Evolutionary conservation across 805 yeast genomes (phyloP), one percentile per base, ranked within the genome.

Genomic region (Zygotorulaspora florentina): DNA sequence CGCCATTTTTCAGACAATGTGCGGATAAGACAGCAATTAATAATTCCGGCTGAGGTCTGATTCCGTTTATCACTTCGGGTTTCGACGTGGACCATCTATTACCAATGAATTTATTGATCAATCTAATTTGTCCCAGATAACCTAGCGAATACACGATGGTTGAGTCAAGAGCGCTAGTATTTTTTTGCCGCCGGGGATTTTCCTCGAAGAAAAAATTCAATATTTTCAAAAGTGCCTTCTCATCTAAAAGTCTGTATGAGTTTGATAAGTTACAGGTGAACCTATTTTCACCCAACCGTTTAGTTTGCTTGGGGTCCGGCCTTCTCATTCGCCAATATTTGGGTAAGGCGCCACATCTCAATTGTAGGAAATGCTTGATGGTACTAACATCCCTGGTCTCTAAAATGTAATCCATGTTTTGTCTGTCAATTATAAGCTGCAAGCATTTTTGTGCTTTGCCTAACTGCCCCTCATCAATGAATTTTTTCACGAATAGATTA

Each of bases 331-430:
- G 40, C 64, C 65, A 61, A 35, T 46, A 49, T 15, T 45, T 46
- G 15, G 53, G 46, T 37, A 54, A 39, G 3, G 63, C 58, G 27
- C 67, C 67, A 47, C 65, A 60, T n/a, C 57, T 41, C 36, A 62
- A 39, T 33, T 56, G 52, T 33, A 61, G 44, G 40, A 54, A 56
- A 30, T 57, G 54, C 1, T 46, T 36, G 9, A 59, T 46, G 6
- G 59, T 55, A 1, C 46, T 34, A 13, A 50, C 34, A 42, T 59
- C 60, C 4, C 45, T 43, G 18, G 40, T 39, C 17, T 40, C 44
- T 34, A 43, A 30, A 13, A 48, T 41, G 18, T 36, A 40, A 5
- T 46, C 41, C 33, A 46, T 29, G 20, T 50, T 43, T 8, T 52
- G 47, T 13, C 43, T 47, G 11, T 42, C 39, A 2, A 61, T 30